These are phyloP conservation scores for Erythrobasidium hasegawianum DNA, from an alignment of 1,284 basidiomycete genomes.

Conservation along the genomic window DNA sequence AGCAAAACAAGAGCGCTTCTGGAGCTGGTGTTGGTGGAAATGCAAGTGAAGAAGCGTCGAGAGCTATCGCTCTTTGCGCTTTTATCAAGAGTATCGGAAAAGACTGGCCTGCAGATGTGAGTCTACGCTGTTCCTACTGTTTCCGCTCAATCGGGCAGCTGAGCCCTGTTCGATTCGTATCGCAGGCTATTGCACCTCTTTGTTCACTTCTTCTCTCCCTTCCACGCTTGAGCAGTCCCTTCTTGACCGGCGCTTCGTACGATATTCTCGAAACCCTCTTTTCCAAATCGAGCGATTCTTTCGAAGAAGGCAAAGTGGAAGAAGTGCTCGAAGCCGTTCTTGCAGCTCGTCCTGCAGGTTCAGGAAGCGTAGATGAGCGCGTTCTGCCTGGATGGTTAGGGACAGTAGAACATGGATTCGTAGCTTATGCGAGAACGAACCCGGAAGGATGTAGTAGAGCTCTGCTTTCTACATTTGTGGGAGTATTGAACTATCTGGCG, in stretches of 20 bases:
- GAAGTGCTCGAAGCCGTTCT: conserved; percentile 63
- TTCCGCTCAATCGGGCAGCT: too few relatives aligned
- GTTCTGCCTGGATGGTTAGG: conserved; percentile 66
- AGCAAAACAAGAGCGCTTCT: not conserved
- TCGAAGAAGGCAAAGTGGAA: conserved; percentile 46
- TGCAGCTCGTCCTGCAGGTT: conserved; percentile 65
- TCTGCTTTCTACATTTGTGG: conserved; percentile 30
- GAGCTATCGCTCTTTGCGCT: conserved; percentile 74
- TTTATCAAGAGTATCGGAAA: conserved; percentile 61
- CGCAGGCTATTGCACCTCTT: conserved; percentile 63
- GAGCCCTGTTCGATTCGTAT: too few relatives aligned
- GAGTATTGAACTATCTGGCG: conserved; percentile 20
- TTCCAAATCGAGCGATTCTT: conserved; percentile 57
- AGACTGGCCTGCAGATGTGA: conserved; percentile 62
- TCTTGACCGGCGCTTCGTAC: conserved; percentile 79
- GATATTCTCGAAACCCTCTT: conserved; percentile 57
- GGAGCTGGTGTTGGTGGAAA: conserved; percentile 34
- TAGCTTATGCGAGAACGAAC: conserved; percentile 53
- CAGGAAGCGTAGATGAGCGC: conserved; percentile 50
- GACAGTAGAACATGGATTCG: conserved; percentile 65
- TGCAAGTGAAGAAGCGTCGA: conserved; percentile 59
- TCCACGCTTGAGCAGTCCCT: conserved; percentile 75
- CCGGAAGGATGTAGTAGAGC: conserved; percentile 17
- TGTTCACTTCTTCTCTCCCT: conserved; percentile 71
- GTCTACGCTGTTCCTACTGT: too few relatives aligned